These are phyloP conservation scores for Trametes meyenii DNA, from an alignment of 768 basidiomycete genomes.

Conservation along the genomic window DNA sequence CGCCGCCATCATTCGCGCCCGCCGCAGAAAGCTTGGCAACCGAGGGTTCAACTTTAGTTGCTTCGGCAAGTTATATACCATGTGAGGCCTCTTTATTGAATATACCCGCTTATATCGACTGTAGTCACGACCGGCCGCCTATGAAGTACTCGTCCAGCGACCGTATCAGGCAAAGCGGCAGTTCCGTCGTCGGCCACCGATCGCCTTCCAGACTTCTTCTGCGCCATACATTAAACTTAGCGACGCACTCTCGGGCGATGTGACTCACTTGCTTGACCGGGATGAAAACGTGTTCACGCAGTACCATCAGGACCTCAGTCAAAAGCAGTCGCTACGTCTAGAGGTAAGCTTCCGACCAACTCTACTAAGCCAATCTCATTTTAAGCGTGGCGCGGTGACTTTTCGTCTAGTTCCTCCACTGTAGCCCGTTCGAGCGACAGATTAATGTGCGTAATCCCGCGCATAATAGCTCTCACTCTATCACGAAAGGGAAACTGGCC, in stretches of 20 bases:
- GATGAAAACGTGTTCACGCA: constrained; percentile 14
- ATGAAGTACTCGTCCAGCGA: constrained; percentile 5
- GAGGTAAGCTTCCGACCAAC: constrained; percentile 2
- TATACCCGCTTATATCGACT: background rate
- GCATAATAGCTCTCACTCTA: background rate
- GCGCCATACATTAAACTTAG: constrained; percentile 7
- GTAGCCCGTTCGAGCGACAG: constrained; percentile 14
- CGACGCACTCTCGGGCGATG: constrained; percentile 6
- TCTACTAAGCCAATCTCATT: background rate
- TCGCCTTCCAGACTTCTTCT: constrained; percentile 8
- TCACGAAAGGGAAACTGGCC: constrained; percentile 17
- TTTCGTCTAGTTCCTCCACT: background rate
- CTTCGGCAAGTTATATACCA: background rate
- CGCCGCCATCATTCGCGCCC: background rate
- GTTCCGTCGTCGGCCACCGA: background rate
- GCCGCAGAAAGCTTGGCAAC: background rate
- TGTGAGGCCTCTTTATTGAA: background rate
- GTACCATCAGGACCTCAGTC: constrained; percentile 6
- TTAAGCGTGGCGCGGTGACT: background rate
- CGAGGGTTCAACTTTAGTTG: background rate
- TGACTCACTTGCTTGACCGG: background rate
- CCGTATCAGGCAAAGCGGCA: constrained; percentile 12
- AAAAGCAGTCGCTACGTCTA: constrained; percentile 17
- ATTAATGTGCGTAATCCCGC: constrained; percentile 19
- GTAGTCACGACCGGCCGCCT: background rate